A percentile compares a stretch with the other conserved stretches of the same genome.
These are phyloP conservation scores for Lagenidium giganteum DNA, from an alignment of 352 stramenopile species.

Conservation along the genomic window DNA sequence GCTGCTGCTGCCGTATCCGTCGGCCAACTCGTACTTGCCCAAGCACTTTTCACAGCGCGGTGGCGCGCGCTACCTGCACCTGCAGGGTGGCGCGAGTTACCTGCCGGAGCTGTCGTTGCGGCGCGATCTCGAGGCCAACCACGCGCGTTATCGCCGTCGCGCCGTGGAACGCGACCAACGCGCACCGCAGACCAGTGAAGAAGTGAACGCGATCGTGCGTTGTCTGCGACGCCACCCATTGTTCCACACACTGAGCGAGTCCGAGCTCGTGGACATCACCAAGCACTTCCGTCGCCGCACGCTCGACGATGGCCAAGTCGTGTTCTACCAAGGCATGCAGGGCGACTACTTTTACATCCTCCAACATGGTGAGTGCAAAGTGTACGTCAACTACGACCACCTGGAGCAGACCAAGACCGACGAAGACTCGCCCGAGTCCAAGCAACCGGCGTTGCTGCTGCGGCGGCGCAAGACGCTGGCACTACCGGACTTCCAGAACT, in stretches of 20 bases:
- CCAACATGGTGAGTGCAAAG: conserved; percentile 69
- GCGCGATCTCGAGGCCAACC: conserved; percentile 25
- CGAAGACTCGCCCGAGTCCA: conserved; percentile 11
- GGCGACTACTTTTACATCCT: conserved; percentile 85
- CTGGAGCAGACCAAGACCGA: conserved; percentile 32
- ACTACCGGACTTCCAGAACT: conserved; percentile 63
- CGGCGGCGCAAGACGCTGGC: conserved; percentile 66
- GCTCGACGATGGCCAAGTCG: conserved; percentile 55
- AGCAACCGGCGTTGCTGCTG: conserved; percentile 16
- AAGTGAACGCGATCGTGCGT: conserved; percentile 49
- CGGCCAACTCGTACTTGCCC: conserved; percentile 81
- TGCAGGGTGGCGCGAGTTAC: conserved; percentile 68
- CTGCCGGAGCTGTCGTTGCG: conserved; percentile 71
- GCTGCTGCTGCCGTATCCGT: conserved; percentile 74
- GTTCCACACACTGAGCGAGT: conserved; percentile 74
- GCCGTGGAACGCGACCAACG: conserved; percentile 27
- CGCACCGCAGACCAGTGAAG: conserved; percentile 20
- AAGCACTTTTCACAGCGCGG: conserved; percentile 75
- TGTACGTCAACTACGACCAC: conserved; percentile 81
- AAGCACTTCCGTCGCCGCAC: conserved; percentile 52
- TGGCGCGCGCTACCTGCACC: conserved; percentile 58
- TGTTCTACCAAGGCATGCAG: conserved; percentile 77
- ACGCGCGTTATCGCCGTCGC: conserved; percentile 19
- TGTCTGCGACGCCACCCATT: conserved; percentile 73
- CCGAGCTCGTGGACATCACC: conserved; percentile 50